Conservation (phyloP, 2,329 filamentous ascomycete species). For the Arthrobotrys iridis region DNA sequence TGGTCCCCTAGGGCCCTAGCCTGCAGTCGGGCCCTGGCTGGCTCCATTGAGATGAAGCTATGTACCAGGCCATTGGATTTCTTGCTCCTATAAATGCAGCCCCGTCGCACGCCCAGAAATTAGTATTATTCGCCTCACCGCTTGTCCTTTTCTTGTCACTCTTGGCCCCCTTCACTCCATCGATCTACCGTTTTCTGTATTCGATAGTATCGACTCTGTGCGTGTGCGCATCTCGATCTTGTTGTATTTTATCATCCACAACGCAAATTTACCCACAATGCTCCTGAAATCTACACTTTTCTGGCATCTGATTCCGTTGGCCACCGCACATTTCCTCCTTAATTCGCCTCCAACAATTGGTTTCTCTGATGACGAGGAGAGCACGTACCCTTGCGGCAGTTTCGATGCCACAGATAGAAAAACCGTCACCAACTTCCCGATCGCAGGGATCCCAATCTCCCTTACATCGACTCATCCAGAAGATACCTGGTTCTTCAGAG, state of each 20-base stretch:
- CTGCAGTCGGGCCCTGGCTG: background rate
- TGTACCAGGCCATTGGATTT: background rate
- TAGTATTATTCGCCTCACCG: constrained; percentile 2
- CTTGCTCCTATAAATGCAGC: constrained; percentile 15
- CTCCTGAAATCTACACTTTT: constrained; percentile 9
- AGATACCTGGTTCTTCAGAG: constrained; percentile 41
- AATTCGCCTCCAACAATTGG: constrained; percentile 40
- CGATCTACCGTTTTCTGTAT: background rate
- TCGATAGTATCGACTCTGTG: background rate
- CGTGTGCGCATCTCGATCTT: background rate
- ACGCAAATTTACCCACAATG: constrained; percentile 26
- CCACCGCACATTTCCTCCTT: constrained; percentile 35
- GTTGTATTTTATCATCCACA: constrained; percentile 1
- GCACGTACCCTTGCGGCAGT: constrained; percentile 39
- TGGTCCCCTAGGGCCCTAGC: background rate
- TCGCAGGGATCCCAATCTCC: constrained; percentile 34
- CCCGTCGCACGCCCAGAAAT: constrained; percentile 1
- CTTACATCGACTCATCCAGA: constrained; percentile 46
- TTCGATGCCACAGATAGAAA: constrained; percentile 23
- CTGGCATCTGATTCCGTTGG: constrained; percentile 10
- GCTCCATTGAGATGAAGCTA: background rate
- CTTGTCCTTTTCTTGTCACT: constrained; percentile 21
- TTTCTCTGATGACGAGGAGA: constrained; percentile 38
- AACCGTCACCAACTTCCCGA: constrained; percentile 37
- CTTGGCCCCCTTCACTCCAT: background rate